phyloP scores from a whole-genome alignment of 495 filamentous ascomycete species.

The Penicillium paxilli region DNA sequence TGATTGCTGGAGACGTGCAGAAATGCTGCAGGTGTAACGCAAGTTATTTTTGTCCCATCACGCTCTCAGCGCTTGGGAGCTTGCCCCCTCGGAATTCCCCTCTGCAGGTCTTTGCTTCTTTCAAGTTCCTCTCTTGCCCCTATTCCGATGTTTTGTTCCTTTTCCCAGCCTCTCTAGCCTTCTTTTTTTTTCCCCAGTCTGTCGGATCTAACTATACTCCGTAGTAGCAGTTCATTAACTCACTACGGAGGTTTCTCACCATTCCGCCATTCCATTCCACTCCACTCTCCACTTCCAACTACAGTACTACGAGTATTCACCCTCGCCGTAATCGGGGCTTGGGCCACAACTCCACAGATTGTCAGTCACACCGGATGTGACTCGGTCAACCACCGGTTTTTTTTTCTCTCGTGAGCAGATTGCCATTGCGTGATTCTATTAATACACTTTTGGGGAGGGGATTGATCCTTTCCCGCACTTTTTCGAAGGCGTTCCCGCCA shows the following conservation, averaged over 20 bases:
- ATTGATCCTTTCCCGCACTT: conserved; percentile 7
- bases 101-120: conserved; percentile 15
- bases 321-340: conserved; percentile 6
- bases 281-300: conserved; percentile 1
- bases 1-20: conserved; percentile 27
- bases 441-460: conserved; percentile 15
- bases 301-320: neutral
- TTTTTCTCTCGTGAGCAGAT: neutral
- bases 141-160: neutral
- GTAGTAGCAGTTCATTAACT: too few species aligned
- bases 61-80: conserved; percentile 18
- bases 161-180: neutral
- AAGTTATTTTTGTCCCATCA: conserved; percentile 31
- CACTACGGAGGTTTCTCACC: neutral
- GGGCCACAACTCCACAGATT: neutral
- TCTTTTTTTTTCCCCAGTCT: neutral
- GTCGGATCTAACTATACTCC: neutral
- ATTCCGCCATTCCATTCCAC: neutral
- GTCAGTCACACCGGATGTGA: neutral
- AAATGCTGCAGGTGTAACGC: conserved; percentile 28
- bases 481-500: neutral
- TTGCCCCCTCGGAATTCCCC: conserved; percentile 13
- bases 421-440: conserved; percentile 20
- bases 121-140: conserved; percentile 4
- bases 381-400: conserved; percentile 16